These are phyloP conservation scores for Hymenoscyphus infarciens DNA, from an alignment of 2,329 filamentous ascomycete species.

Conservation along the genomic window DNA sequence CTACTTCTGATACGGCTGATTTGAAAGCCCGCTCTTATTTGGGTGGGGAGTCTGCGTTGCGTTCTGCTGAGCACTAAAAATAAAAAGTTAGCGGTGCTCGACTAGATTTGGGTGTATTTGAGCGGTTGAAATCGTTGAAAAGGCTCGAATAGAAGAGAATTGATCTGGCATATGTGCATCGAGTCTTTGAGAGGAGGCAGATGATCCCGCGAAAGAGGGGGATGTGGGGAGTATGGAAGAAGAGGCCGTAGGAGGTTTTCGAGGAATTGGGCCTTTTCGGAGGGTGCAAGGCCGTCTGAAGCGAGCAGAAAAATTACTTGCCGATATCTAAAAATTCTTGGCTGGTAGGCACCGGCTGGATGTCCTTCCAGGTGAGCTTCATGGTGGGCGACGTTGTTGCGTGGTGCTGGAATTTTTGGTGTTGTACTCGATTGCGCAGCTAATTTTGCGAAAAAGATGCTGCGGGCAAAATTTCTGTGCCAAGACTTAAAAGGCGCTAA, in stretches of 20 bases:
- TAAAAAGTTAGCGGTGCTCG: background rate
- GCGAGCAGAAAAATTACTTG: background rate
- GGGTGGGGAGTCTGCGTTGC: conserved; percentile 87
- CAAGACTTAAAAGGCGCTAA: background rate
- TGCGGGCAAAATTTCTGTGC: conserved; percentile 4
- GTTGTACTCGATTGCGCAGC: background rate
- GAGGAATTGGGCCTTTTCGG: background rate
- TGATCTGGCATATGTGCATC: too few species aligned
- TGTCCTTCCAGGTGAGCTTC: conserved; percentile 70
- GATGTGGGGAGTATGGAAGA: too few species aligned
- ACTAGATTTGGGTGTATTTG: background rate
- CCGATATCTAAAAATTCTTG: conserved; percentile 94
- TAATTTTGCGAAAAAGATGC: background rate
- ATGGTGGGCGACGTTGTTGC: conserved; percentile 39
- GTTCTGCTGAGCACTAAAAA: conserved; percentile 74
- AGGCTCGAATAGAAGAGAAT: too few species aligned
- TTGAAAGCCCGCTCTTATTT: conserved; percentile 94
- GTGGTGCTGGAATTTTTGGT: background rate
- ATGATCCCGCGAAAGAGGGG: too few species aligned
- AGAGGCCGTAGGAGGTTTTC: too few species aligned
- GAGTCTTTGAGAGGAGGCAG: too few species aligned
- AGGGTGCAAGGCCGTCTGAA: background rate
- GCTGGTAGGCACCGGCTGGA: conserved; percentile 82
- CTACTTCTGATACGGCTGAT: conserved; percentile 80
- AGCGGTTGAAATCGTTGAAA: too few species aligned